Percentiles rank a stretch among this genome's conserved stretches.
phyloP scores from a whole-genome alignment of 2,329 filamentous ascomycete species.

The Trichoderma breve region DNA sequence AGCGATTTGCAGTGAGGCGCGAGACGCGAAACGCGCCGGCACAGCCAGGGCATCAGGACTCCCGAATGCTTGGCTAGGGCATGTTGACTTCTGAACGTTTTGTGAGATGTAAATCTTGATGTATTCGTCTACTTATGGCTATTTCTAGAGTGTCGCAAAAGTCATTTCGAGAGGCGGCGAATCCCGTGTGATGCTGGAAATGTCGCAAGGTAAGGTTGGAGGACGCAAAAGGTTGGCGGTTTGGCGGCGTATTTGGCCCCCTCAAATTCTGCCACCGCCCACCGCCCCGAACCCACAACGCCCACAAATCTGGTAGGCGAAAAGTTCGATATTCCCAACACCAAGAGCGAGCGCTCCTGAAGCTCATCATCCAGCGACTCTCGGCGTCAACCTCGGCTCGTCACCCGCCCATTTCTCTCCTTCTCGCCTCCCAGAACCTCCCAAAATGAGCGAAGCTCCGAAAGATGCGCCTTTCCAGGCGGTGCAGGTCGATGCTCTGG shows the following conservation, averaged over 20 bases:
- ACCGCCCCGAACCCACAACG: conserved; percentile 45
- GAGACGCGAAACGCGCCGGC: background rate
- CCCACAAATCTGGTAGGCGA: conserved; percentile 43
- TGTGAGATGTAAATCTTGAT: background rate
- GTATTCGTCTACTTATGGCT: conserved; percentile 17
- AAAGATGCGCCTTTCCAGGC: conserved; percentile 75
- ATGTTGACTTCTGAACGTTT: background rate
- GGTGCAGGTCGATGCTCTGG: conserved; percentile 92
- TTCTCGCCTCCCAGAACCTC: background rate
- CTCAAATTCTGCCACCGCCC: conserved; percentile 35
- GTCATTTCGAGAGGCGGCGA: background rate
- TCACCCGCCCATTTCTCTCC: conserved; percentile 20
- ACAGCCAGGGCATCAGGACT: background rate
- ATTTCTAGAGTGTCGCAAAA: background rate
- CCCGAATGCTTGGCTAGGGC: background rate
- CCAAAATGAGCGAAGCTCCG: conserved; percentile 56
- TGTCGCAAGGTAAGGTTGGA: background rate
- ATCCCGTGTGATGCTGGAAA: background rate
- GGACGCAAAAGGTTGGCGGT: background rate
- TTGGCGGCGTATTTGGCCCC: conserved; percentile 2
- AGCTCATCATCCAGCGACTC: conserved; percentile 25
- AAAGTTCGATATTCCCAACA: conserved; percentile 45
- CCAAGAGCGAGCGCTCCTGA: conserved; percentile 26
- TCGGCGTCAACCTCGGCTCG: conserved; percentile 26
- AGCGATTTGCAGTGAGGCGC: background rate